Evolutionary conservation across 306 rosid species (phyloP), one percentile per base, ranked within the genome.

Genomic region (Ceratonia siliqua): DNA sequence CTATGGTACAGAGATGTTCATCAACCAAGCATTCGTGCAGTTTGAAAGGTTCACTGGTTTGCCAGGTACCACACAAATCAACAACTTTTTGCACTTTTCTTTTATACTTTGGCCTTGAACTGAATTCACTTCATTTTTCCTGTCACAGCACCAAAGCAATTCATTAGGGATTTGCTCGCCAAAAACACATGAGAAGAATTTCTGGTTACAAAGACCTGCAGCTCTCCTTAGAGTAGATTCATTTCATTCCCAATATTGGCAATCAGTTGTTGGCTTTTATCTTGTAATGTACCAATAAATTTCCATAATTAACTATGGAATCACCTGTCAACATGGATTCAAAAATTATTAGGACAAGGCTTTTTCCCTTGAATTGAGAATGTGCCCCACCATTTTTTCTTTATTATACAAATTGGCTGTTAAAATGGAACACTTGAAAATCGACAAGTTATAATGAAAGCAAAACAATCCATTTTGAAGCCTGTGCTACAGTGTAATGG

Each of bases 1-100:
- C 66, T 87, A 74, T 43, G 92, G 96, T 41, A 77, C 88, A 49
- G 91, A 90, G 74, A 90, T 88, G 96, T 85, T 90, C 72, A 74
- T 86, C 59, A 87, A 87, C 67, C 91, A 88, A 87, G 92, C 92
- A 68, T 88, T 84, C 72, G 82, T 71, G 67, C 96, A 88, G 74
- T 85, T 79, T 45, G 85, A 88, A 79, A 88, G 20, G 43, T 90
- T 90, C 73, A 84, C 89, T 32, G 86, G 87, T 24, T 57, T 80
- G 45, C 89, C 92, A 46, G 92, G 96, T 90, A 72, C 57, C 45
- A 11, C 2, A 1, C 6, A 13, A 22, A 30, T 28, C 25, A 36
- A 2, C 10, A 15, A 1, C n/a, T 62, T 38, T 36, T 62, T n/a
- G 50, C 13, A 55, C 27, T 22, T 28, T 46, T n/a, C 4, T 27